Base-by-base conservation (phyloP, 2,329 filamentous ascomycete species). In the Cercospora sp. region DNA sequence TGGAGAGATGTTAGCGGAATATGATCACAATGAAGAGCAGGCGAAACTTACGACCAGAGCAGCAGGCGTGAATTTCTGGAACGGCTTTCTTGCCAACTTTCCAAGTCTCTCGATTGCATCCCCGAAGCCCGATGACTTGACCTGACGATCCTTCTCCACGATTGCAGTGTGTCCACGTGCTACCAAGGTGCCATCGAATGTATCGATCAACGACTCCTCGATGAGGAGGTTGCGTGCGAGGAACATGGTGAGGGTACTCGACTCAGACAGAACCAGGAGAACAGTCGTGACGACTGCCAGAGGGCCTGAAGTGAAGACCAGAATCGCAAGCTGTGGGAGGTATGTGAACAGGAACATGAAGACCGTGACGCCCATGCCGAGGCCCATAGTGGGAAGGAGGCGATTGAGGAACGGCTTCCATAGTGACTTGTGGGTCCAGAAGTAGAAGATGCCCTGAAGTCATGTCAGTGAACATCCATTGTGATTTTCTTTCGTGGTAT, bases 311-410 rank as follows among this genome's bases (percentile, higher is more conserved):
- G 96, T 91, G 74, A 97, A 89, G 62, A 93, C 86, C 55, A 97
- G 86, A 13, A 97, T 80, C 0, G 93, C 91, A 26, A 93, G 87
- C 82, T 97, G 94, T 0, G 94, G 94, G 8, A 89, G 77, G 78
- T 97, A 97, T 60, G 93, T 91, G 77, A 97, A 89, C 73, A 91
- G 83, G 80, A 98, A 97, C 92, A 97, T 96, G 79, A 87, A 84
- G 13, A 73, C 63, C 6, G 94, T 89, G 57, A 97, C 89, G 55
- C 87, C 86, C 9, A 89, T 79, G 13, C 91, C 93, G 2, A 97
- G 85, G 1, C 86, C 84, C 61, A 96, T 73, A 30, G 90, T 93
- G 2, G 86, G 84, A 2, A 83, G 78, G 39, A 89, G 80, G 63
- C 85, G 86, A n/a, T 82, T 80, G 28, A 82, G 80, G 58, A 90